Base-by-base conservation (phyloP, 768 basidiomycete species). In the Mycena sanguinolenta region DNA sequence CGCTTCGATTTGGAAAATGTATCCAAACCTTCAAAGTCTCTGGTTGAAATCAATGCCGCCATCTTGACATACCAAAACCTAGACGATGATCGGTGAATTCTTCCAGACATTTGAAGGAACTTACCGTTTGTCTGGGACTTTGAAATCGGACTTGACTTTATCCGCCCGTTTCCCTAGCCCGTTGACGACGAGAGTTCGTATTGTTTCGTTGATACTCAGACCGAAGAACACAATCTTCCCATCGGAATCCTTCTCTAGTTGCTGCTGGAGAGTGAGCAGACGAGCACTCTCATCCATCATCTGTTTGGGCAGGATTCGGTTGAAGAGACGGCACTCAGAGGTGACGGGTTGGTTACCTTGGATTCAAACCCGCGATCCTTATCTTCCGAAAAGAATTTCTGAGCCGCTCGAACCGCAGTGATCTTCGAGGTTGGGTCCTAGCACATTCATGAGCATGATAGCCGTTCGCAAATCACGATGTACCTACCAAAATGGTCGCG, bases 41-140 rank as follows among this genome's bases (percentile, higher is more conserved):
- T 86, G 25, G 88, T 83, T n/a, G 87, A 85, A 13, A 92, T 92
- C 64, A 99, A 81, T 0, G 96, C 93, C 62, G 95, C 89, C 6
- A 99, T 80, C 79, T 98, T 98, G 73, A 95, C 77, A 82, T 95
- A 93, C 96, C 96, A 99, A 81, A 95, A 99, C 57, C 97, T 98
- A 28, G 65, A 64, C 49, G 32, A 42, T 50, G 42, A 42, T 67
- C 57, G 65, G 50, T 54, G 63, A 50, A 28, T 7, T 62, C 21
- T 49, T 34, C 21, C 17, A 42, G 21, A 17, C 8, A 12, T 58
- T 7, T 28, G 14, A 28, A 59, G 30, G 59, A n/a, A 4, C 87
- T 32, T 61, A 96, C 96, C 97, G 86, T 83, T 97, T 99, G 77
- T 99, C 98, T 0, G 96, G 90, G 1, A 99, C 94, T 77, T 94